A percentile compares a stretch with the other conserved stretches of the same genome.
phyloP scores from a whole-genome alignment of 2,329 filamentous ascomycete genomes.

The Ophiocordyceps camponoti-leonardi region DNA sequence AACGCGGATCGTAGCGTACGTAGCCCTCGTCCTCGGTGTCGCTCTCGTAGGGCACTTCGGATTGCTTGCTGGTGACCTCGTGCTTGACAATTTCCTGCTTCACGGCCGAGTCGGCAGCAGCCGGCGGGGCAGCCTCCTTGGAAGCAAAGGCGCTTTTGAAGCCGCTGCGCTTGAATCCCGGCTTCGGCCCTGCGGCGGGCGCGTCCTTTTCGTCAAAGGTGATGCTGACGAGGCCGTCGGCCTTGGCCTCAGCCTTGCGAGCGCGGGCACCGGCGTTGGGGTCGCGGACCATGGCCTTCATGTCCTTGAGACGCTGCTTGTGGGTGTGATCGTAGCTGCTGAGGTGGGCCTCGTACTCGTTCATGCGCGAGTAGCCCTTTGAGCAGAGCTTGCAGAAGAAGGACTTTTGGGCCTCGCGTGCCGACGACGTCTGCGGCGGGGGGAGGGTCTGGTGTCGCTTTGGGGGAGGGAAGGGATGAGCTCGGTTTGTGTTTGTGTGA shows the following conservation, averaged over 20 bases:
- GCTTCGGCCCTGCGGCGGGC: constrained; percentile 34
- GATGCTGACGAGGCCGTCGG: constrained; percentile 51
- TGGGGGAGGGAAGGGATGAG: constrained; percentile 9
- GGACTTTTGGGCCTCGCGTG: constrained; percentile 59
- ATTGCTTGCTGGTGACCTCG: constrained; percentile 1
- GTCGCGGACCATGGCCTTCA: constrained; percentile 69
- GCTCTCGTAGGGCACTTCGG: constrained; percentile 25
- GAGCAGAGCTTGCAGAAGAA: constrained; percentile 80
- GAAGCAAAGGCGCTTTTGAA: constrained; percentile 63
- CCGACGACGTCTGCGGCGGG: constrained; percentile 41
- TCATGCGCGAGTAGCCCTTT: constrained; percentile 89
- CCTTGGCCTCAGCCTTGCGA: constrained; percentile 53
- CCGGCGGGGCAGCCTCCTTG: constrained; percentile 17
- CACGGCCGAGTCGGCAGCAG: background rate
- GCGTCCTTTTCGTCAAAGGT: constrained; percentile 28
- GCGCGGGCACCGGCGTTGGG: constrained; percentile 47
- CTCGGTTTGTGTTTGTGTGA: no score
- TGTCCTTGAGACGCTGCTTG: constrained; percentile 74
- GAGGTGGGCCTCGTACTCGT: constrained; percentile 91
- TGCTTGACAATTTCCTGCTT: background rate
- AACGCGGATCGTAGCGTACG: constrained; percentile 45
- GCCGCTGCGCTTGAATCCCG: constrained; percentile 65
- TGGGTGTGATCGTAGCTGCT: constrained; percentile 92
- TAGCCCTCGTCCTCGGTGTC: constrained; percentile 57
- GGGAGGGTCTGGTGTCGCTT: constrained; percentile 41